Conservation (phyloP, 371 early-diverging fungal genomes). For the Rhizopus microsporus region DNA sequence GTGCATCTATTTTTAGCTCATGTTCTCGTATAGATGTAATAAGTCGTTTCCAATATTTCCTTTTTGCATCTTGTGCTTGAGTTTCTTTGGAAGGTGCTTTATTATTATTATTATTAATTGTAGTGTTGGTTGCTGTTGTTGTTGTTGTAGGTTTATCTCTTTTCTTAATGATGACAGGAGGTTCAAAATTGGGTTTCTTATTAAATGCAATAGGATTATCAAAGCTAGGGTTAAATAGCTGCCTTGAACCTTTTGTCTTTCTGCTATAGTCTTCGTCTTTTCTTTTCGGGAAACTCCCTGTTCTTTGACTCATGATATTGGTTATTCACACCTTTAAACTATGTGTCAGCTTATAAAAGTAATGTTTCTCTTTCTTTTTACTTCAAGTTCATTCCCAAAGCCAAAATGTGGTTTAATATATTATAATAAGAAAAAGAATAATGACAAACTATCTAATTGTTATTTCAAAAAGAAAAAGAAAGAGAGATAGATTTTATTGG, state of each 20-base stretch:
- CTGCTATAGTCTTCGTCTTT: conserved; percentile 23
- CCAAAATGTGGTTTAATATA: too few relatives aligned
- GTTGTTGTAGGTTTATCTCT: conserved; percentile 13
- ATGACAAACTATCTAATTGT: too few relatives aligned
- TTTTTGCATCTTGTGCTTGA: conserved; percentile 13
- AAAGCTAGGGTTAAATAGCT: conserved; percentile 40
- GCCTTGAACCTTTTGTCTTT: conserved; percentile 13
- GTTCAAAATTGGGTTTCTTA: conserved; percentile 6
- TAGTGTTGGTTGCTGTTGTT: conserved; percentile 1
- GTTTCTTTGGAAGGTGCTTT: conserved; percentile 4
- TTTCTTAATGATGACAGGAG: neutral
- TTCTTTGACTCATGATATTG: conserved; percentile 26
- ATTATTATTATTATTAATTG: neutral
- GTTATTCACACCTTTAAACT: neutral
- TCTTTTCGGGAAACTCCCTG: conserved; percentile 19
- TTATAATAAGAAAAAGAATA: too few relatives aligned
- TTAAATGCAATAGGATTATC: conserved; percentile 47
- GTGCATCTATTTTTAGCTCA: conserved; percentile 29
- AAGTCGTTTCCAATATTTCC: conserved; percentile 23
- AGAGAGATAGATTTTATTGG: too few relatives aligned
- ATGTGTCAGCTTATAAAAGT: too few relatives aligned
- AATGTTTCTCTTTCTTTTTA: too few relatives aligned
- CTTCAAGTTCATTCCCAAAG: too few relatives aligned
- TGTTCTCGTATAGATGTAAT: conserved; percentile 29
- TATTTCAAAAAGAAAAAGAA: too few relatives aligned